phyloP scores from a whole-genome alignment of 306 rosid species.

The Cicer bijugum region DNA sequence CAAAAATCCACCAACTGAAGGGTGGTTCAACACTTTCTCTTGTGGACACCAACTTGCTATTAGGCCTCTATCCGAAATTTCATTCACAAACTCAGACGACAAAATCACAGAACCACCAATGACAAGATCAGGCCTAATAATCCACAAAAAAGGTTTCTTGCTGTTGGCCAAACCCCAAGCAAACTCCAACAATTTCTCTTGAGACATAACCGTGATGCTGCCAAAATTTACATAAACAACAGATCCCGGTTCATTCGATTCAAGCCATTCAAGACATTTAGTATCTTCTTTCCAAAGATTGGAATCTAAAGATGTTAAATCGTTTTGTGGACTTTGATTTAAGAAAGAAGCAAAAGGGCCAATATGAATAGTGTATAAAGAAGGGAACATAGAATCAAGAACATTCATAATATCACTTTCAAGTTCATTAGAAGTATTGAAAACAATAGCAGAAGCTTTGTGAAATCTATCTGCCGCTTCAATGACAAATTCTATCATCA shows the following conservation, averaged over 20 bases:
- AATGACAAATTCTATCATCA: background rate
- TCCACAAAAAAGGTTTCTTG: slow-evolving; percentile 41
- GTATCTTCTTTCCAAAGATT: slow-evolving; percentile 39
- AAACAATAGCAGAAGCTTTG: slow-evolving; percentile 25
- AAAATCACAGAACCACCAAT: background rate
- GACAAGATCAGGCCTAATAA: slow-evolving; percentile 41
- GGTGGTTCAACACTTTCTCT: slow-evolving; percentile 41
- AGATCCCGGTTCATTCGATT: background rate
- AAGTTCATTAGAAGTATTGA: slow-evolving; percentile 36
- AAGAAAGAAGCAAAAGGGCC: slow-evolving; percentile 27
- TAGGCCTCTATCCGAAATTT: slow-evolving; percentile 37
- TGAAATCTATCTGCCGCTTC: slow-evolving; percentile 6
- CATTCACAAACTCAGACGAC: slow-evolving; percentile 19
- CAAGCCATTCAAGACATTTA: slow-evolving; percentile 34
- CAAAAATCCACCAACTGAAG: slow-evolving; percentile 40
- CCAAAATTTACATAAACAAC: slow-evolving; percentile 44
- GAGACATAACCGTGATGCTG: slow-evolving; percentile 18
- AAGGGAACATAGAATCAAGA: slow-evolving; percentile 11
- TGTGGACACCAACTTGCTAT: slow-evolving; percentile 42
- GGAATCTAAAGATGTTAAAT: background rate
- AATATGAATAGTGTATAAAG: background rate
- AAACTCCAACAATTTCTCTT: slow-evolving; percentile 15
- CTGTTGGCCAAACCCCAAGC: slow-evolving; percentile 44
- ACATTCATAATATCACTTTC: slow-evolving; percentile 23
- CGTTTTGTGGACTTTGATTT: background rate